These are phyloP conservation scores for Agarophyton chilense DNA, from an alignment of 23 red algal species.

Conservation along the genomic window DNA sequence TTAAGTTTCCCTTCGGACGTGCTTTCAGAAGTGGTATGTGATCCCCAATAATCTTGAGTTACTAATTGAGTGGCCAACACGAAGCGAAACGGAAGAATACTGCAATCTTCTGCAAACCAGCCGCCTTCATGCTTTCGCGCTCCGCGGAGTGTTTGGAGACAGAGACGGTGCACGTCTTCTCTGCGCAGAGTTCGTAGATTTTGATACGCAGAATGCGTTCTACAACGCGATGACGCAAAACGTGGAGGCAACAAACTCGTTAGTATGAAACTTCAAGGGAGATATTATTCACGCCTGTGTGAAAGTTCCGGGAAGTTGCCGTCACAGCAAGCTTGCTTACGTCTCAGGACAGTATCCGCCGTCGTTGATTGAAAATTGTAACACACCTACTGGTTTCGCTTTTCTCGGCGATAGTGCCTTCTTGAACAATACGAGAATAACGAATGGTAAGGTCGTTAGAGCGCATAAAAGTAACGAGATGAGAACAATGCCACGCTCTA, in stretches of 20 bases:
- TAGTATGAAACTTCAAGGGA: constrained; percentile 24
- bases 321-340: constrained; percentile 3
- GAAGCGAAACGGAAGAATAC: background rate
- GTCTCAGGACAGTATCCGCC: constrained; percentile 27
- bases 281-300: constrained; percentile 25
- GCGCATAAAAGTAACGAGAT: background rate
- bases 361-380: background rate
- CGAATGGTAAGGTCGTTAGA: constrained; percentile 22
- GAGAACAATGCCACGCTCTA: background rate
- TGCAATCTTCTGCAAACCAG: background rate
- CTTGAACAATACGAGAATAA: background rate
- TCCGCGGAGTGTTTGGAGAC: background rate
- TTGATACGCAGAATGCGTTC: no score
- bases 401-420: constrained; percentile 27
- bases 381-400: constrained; percentile 18
- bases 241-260: constrained; percentile 5
- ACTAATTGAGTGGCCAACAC: background rate
- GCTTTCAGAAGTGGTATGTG: background rate
- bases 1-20: background rate
- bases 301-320: constrained; percentile 29
- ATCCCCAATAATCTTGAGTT: background rate
- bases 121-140: background rate
- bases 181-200: no score
- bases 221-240: background rate
- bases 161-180: no score